phyloP scores from a whole-genome alignment of 805 yeast species.

The Spencermartinsiella europaea region DNA sequence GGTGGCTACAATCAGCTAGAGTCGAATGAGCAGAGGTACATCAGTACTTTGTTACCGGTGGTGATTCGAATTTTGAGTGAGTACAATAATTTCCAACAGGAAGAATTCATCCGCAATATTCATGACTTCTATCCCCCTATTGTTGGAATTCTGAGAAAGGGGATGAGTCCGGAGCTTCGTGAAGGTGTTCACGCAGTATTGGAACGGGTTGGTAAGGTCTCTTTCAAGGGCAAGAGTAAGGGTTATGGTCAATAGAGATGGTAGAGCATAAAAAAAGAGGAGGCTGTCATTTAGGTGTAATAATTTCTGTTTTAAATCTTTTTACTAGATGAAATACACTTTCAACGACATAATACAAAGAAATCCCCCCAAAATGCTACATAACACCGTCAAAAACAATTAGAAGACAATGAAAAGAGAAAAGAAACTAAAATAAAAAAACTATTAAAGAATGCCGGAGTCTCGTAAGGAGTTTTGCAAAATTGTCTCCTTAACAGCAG shows the following conservation, averaged over 20 bases:
- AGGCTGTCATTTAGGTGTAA: no score
- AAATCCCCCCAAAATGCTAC: not conserved
- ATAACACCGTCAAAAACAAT: not conserved
- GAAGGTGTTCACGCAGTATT: constrained; percentile 31
- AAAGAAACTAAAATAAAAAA: no score
- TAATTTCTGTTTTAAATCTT: not conserved
- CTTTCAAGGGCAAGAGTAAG: constrained; percentile 3
- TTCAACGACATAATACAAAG: not conserved
- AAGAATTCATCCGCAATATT: constrained; percentile 28
- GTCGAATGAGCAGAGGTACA: constrained; percentile 64
- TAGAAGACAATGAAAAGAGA: no score
- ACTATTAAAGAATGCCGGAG: constrained; percentile 55
- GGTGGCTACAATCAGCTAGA: constrained; percentile 67
- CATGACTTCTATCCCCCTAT: constrained; percentile 27
- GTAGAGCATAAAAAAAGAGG: no score
- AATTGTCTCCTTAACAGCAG: constrained; percentile 76
- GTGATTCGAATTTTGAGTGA: constrained; percentile 85
- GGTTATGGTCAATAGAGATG: not conserved
- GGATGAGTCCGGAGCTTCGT: constrained; percentile 33
- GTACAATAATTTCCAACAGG: constrained; percentile 62
- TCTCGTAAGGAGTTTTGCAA: constrained; percentile 71
- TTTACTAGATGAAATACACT: not conserved
- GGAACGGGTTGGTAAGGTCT: constrained; percentile 46
- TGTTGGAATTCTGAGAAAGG: constrained; percentile 33
- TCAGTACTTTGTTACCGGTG: constrained; percentile 87